Conservation (phyloP, 352 stramenopile species). For the Pythium oligandrum region DNA sequence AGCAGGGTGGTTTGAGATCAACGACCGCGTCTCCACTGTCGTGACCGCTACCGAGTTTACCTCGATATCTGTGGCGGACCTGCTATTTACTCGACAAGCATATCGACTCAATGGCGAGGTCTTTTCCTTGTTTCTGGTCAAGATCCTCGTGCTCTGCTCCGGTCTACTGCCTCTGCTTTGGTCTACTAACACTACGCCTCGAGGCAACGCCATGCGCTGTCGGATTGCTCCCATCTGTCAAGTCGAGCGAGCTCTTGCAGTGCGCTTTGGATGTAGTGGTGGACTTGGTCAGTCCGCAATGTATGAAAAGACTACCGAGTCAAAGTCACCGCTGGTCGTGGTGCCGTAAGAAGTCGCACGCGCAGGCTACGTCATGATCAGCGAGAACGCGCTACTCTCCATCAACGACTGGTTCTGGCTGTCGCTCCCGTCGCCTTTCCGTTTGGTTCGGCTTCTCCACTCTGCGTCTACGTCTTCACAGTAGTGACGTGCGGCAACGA, state of each 20-base stretch:
- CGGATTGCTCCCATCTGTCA: background rate
- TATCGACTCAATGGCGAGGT: conserved; percentile 19
- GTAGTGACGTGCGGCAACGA: too few species aligned
- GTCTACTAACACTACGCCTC: background rate
- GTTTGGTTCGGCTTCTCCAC: conserved; percentile 5
- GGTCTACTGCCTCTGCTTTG: conserved; percentile 4
- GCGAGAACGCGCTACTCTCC: conserved; percentile 5
- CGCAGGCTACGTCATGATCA: conserved; percentile 12
- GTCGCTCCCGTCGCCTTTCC: conserved; percentile 2
- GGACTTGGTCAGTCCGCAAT: background rate
- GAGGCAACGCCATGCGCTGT: background rate
- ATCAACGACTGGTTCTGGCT: conserved; percentile 15
- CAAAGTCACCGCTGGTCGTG: background rate
- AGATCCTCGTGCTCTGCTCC: conserved; percentile 12
- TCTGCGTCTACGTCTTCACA: conserved; percentile 5
- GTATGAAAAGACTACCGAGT: background rate
- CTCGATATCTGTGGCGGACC: conserved; percentile 8
- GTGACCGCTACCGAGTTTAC: conserved; percentile 8
- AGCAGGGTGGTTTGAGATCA: conserved; percentile 12
- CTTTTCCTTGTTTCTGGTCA: conserved; percentile 12
- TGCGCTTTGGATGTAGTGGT: background rate
- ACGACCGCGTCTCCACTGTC: conserved; percentile 10
- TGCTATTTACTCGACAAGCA: conserved; percentile 10
- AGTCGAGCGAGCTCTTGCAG: background rate
- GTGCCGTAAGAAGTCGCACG: conserved; percentile 12